These are phyloP conservation scores for Trichoderma citrinoviride DNA, from an alignment of 2,329 filamentous ascomycete species.

Conservation along the genomic window DNA sequence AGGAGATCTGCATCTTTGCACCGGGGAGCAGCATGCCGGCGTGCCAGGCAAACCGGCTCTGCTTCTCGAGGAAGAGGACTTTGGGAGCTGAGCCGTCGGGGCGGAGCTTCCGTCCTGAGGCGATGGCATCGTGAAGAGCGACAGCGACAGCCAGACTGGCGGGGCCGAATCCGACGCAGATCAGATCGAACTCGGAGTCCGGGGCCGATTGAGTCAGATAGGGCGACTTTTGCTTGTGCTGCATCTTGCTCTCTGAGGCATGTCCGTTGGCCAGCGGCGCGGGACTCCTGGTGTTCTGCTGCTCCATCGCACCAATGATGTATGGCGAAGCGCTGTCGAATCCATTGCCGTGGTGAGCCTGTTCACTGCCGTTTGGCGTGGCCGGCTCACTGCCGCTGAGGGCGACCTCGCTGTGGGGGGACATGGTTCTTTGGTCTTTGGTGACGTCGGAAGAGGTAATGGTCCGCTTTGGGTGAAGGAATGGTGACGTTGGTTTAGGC, in stretches of 20 bases:
- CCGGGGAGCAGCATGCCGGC: slow-evolving; percentile 92
- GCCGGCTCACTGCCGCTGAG: slow-evolving; percentile 28
- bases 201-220: slow-evolving; percentile 50
- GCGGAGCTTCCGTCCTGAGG: slow-evolving; percentile 44
- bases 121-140: slow-evolving; percentile 77
- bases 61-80: slow-evolving; percentile 85
- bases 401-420: slow-evolving; percentile 37
- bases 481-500: slow-evolving; percentile 1
- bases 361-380: slow-evolving; percentile 21
- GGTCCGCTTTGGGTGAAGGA: not conserved
- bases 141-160: slow-evolving; percentile 87
- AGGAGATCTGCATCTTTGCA: slow-evolving; percentile 96
- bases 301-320: not conserved
- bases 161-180: slow-evolving; percentile 91
- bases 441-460: slow-evolving; percentile 17
- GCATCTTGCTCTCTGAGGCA: not conserved
- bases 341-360: slow-evolving; percentile 10
- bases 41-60: slow-evolving; percentile 84
- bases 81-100: slow-evolving; percentile 55
- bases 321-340: slow-evolving; percentile 4
- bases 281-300: slow-evolving; percentile 20
- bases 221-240: slow-evolving; percentile 23
- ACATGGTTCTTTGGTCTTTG: slow-evolving; percentile 29
- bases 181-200: slow-evolving; percentile 73
- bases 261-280: slow-evolving; percentile 25